phyloP scores from a whole-genome alignment of 1,284 basidiomycete genomes.

The Vanrija sp. region DNA sequence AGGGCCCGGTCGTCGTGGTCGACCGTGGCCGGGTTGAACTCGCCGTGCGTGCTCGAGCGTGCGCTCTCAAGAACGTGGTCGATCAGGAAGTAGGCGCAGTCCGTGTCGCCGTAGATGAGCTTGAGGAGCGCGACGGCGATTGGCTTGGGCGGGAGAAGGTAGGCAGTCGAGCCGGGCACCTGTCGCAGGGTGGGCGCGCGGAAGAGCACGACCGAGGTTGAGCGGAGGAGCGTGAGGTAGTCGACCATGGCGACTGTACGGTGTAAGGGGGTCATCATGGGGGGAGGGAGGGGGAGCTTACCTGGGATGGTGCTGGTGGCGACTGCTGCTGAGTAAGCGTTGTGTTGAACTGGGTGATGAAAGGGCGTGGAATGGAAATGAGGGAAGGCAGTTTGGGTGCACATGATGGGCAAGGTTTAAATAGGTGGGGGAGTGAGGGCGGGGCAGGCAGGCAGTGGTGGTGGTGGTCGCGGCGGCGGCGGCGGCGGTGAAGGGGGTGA shows the following conservation, averaged over 20 bases:
- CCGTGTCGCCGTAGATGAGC: slow-evolving; percentile 28
- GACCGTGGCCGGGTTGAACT: background rate
- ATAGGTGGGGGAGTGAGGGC: too few species aligned
- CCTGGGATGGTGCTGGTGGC: too few species aligned
- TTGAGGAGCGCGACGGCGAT: slow-evolving; percentile 33
- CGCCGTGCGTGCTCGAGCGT: background rate
- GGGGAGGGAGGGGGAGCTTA: too few species aligned
- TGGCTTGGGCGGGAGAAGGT: slow-evolving; percentile 19
- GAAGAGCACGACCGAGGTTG: slow-evolving; percentile 38
- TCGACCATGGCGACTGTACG: slow-evolving; percentile 34
- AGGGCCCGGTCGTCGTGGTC: background rate
- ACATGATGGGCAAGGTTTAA: too few species aligned
- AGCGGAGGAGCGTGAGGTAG: slow-evolving; percentile 42
- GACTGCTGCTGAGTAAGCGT: background rate
- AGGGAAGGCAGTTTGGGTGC: too few species aligned
- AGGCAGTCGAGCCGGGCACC: slow-evolving; percentile 1
- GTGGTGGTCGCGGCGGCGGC: too few species aligned
- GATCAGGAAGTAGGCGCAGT: slow-evolving; percentile 36
- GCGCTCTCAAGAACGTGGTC: slow-evolving; percentile 26
- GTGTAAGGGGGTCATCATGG: background rate
- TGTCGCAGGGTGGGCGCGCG: slow-evolving; percentile 3
- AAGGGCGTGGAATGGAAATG: background rate
- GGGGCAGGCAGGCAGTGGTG: too few species aligned
- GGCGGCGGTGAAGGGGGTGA: too few species aligned
- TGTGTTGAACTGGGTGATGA: background rate